Base-by-base conservation (phyloP, 805 yeast genomes). In the Yarrowia bubula region DNA sequence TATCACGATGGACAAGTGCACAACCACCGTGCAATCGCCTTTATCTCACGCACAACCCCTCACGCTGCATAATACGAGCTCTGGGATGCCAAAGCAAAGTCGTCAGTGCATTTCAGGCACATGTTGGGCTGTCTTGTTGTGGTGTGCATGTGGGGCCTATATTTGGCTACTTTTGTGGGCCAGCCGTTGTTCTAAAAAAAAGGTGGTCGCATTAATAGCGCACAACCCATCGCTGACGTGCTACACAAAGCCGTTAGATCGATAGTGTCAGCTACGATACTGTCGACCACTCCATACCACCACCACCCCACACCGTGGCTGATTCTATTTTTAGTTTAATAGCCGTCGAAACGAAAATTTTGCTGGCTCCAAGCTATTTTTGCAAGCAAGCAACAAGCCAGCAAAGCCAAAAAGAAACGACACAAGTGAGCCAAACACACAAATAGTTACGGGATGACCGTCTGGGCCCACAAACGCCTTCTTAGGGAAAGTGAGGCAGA, bases 81-180 rank as follows among this genome's bases (percentile, higher is more conserved):
- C 28, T 22, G 28, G 28, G 28, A 3, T 22, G 28, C 28, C 28
- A 3, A 22, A 22, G 28, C 28, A 22, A 22, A 3, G 28, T 22
- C 28, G 28, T 22, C 28, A 5, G 28, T 22, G 28, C 28, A 22
- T 22, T 22, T 22, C 28, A 22, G 28, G 28, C 28, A 22, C 28
- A 22, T 22, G 28, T 22, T 22, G n/a, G 53, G 28, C 17, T 47
- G 51, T 46, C n/a, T 18, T 10, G 37, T 31, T 18, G 53, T 22
- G 22, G 28, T 47, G 53, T 47, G 53, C 53, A 47, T 47, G 53
- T 47, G 53, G 53, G 53, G 11, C 28, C 53, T 47, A 47, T 32
- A 32, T 32, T 32, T 47, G 37, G 39, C 28, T 22, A 22, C 28
- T 22, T 22, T 22, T 22, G 28, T 22, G 28, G 28, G 28, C 28